Base-by-base conservation (phyloP, 306 rosid genomes). In the Acacia acuminata region DNA sequence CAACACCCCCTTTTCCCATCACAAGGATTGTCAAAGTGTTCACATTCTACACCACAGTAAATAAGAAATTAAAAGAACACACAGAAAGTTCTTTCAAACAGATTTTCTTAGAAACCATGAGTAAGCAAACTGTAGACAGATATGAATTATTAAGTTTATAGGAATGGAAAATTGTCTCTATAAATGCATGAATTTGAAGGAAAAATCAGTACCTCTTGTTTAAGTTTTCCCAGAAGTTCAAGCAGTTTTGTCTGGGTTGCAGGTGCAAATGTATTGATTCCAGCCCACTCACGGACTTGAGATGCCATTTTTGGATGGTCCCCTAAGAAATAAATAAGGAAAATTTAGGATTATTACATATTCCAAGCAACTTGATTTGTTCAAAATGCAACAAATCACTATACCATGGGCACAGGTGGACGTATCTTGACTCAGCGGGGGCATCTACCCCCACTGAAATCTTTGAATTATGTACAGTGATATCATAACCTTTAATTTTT, bases 1-100 rank as follows among this genome's bases (percentile, higher is more conserved):
- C 96, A 85, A 90, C 96, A 51, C 96, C 96, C 30, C 96, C 87
- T 85, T 91, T 91, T 47, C 96, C 96, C 94, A 92, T 90, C 71
- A 92, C 96, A 76, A 92, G 96, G 82, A 92, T 81, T 10, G 96
- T 92, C 87, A 92, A 85, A n/a, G 90, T 87, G 85, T 81, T 81
- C 80, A 92, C 94, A 79, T 92, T 81, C 96, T 92, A 80, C 82
- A 81, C 75, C 60, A 8, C 47, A 10, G 73, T 25, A 43, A 56
- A 70, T 13, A 64, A 43, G 48, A 82, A 76, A 78, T 45, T 63
- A 42, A 14, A 38, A 81, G 36, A 69, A 43, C 6, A 71, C 3
- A 64, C 79, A 44, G 15, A 45, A n/a, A 8, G n/a, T 51, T 13
- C 25, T 16, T 78, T 32, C 2, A 60, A 38, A 56, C 32, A 30